Evolutionary conservation across 2,329 filamentous ascomycete genomes (phyloP).

Genomic region (Neopestalotiopsis clavispora): DNA sequence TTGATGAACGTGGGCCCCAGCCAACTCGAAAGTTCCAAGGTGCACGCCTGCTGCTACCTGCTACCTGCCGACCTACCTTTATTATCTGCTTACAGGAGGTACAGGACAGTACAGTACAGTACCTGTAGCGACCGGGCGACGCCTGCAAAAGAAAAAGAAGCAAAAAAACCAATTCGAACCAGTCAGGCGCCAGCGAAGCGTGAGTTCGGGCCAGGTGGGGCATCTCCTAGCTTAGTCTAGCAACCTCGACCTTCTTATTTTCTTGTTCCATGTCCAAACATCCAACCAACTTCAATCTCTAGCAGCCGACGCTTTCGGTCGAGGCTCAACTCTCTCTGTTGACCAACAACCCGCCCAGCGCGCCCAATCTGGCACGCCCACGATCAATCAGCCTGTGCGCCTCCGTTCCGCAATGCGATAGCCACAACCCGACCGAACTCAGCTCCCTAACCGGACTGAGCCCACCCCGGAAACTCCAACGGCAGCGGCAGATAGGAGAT

Average conservation of each 20-base stretch:
- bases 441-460: conserved; percentile 67
- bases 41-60: not conserved
- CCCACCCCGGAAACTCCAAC: conserved; percentile 24
- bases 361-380: not conserved
- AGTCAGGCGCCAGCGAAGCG: conserved; percentile 12
- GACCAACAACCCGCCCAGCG: not conserved
- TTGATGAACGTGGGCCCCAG: not conserved
- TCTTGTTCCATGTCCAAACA: conserved; percentile 15
- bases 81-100: not conserved
- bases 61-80: not conserved
- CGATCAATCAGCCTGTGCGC: conserved; percentile 17
- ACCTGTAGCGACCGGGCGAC: not conserved
- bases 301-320: conserved; percentile 15
- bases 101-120: too few species aligned
- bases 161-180: not conserved
- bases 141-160: not conserved
- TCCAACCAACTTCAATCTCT: conserved; percentile 7
- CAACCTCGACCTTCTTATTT: conserved; percentile 19
- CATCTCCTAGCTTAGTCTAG: not conserved
- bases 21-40: not conserved
- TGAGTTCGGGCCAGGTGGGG: conserved; percentile 7
- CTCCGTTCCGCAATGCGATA: conserved; percentile 60
- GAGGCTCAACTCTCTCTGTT: not conserved
- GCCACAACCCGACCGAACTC: conserved; percentile 54
- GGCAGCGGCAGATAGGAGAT: not conserved